These are phyloP conservation scores for Letharia lupina DNA, from an alignment of 495 filamentous ascomycete species.

Conservation along the genomic window DNA sequence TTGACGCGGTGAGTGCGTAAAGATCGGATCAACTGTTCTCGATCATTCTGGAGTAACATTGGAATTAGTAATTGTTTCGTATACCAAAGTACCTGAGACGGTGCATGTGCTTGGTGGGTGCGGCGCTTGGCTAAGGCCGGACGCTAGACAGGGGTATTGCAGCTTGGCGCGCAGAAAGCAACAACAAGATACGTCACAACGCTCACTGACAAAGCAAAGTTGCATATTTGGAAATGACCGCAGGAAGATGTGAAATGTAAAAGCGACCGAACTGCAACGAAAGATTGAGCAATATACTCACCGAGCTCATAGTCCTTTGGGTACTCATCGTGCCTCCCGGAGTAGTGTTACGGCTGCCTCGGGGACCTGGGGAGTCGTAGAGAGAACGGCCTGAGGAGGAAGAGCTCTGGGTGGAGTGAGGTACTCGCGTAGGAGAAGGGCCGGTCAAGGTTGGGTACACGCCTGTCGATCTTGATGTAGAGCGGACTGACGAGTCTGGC, in stretches of 20 bases:
- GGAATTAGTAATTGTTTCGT: constrained; percentile 17
- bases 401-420: constrained; percentile 8
- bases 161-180: not conserved
- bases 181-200: not conserved
- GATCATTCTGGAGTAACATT: constrained; percentile 34
- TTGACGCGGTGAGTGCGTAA: constrained; percentile 59
- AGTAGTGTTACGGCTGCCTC: constrained; percentile 8
- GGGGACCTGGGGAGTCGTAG: constrained; percentile 20
- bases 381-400: constrained; percentile 15
- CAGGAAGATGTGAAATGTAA: not conserved
- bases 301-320: constrained; percentile 21
- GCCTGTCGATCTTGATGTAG: constrained; percentile 16
- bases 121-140: not conserved
- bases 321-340: constrained; percentile 22
- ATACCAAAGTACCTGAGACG: not conserved
- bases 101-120: not conserved
- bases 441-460: not conserved
- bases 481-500: constrained; percentile 8
- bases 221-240: not conserved
- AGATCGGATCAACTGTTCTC: constrained; percentile 42
- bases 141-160: constrained; percentile 10
- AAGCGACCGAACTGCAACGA: constrained; percentile 2
- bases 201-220: not conserved
- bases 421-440: not conserved
- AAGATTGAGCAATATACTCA: constrained; percentile 20